Percentiles rank a stretch among this genome's conserved stretches.
phyloP scores from a whole-genome alignment of 108 stramenopile species.

The Skeletonema costatum region DNA sequence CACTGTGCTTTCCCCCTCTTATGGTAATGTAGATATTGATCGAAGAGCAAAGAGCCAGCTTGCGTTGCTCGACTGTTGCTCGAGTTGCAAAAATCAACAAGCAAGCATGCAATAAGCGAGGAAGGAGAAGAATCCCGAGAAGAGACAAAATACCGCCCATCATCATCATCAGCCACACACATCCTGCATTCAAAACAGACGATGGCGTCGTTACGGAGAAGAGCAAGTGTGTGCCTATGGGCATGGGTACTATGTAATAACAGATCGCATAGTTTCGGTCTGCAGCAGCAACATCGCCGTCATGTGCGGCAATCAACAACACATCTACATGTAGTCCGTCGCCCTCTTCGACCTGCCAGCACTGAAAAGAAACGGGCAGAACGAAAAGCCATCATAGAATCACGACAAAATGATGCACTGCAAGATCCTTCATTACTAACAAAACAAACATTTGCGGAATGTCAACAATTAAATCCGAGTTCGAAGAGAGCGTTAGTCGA shows the following conservation, averaged over 20 bases:
- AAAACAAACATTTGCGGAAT: slow-evolving; percentile 51
- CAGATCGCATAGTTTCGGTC: slow-evolving; percentile 6
- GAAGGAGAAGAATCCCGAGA: no score
- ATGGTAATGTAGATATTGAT: no score
- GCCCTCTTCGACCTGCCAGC: slow-evolving; percentile 42
- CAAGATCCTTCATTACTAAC: slow-evolving; percentile 75
- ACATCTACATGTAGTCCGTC: slow-evolving; percentile 21
- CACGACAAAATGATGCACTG: slow-evolving; percentile 62
- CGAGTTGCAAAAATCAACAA: no score
- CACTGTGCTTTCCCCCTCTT: no score
- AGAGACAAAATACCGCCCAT: no score
- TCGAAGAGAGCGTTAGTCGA: slow-evolving; percentile 49
- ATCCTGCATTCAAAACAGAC: not conserved
- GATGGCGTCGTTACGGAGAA: not conserved
- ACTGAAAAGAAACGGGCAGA: slow-evolving; percentile 47
- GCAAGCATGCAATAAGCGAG: no score
- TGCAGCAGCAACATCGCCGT: slow-evolving; percentile 1
- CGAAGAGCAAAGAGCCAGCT: no score
- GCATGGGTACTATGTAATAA: not conserved
- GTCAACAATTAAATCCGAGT: slow-evolving; percentile 53
- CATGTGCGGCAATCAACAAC: not conserved
- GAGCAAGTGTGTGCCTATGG: not conserved
- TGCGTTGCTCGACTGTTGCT: no score
- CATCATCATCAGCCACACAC: no score
- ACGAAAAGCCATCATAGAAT: slow-evolving; percentile 37